Percentiles rank a stretch among this genome's conserved stretches.
Conservation (phyloP, 2,329 filamentous ascomycete genomes). For the Rutstroemia sp. region DNA sequence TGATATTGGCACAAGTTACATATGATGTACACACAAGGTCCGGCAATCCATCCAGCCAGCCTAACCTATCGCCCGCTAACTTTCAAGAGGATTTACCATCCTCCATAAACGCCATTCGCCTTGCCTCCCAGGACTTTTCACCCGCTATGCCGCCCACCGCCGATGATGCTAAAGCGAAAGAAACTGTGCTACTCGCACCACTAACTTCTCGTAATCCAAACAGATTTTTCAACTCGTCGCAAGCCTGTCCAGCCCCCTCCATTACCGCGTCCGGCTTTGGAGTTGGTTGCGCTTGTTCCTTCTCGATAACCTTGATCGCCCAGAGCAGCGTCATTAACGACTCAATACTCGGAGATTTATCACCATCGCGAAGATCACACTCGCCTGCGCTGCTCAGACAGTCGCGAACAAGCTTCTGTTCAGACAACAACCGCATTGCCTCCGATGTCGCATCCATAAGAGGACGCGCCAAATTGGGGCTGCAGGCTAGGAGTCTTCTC, state of each 20-base stretch:
- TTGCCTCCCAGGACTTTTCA: conserved; percentile 23
- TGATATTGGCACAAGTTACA: not conserved
- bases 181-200: conserved; percentile 2
- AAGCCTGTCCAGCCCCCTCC: conserved; percentile 22
- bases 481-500: conserved; percentile 58
- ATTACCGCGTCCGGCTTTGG: conserved; percentile 22
- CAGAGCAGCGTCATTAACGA: conserved; percentile 29
- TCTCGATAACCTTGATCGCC: conserved; percentile 26
- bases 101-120: conserved; percentile 23
- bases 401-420: conserved; percentile 31
- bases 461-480: conserved; percentile 67
- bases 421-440: conserved; percentile 65
- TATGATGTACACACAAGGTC: not conserved
- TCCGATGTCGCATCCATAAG: conserved; percentile 66
- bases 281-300: conserved; percentile 16
- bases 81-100: conserved; percentile 10
- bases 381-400: conserved; percentile 27
- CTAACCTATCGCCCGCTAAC: not conserved
- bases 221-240: conserved; percentile 22
- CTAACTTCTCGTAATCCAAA: conserved; percentile 18
- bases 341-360: conserved; percentile 24
- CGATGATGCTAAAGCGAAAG: conserved; percentile 12
- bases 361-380: conserved; percentile 19
- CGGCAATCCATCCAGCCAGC: not conserved
- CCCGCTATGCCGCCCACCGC: conserved; percentile 9